Evolutionary conservation across 345 rosid genomes (phyloP).

Genomic region (rapeseed (Brassica napus)): DNA sequence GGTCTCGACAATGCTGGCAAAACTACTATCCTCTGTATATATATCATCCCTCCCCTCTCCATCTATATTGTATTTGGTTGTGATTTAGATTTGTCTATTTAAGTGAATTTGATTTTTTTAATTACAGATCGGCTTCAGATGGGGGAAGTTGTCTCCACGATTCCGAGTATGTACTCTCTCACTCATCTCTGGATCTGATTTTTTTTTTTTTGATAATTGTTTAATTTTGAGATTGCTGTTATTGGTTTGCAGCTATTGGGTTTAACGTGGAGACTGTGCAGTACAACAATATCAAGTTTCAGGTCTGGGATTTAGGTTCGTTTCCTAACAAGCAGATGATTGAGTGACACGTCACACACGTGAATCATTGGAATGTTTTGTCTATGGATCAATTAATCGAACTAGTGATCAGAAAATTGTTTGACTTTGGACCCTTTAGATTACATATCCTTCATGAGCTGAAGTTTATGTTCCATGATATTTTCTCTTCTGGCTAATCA

Average conservation of each 20-base stretch:
- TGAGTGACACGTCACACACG: not conserved
- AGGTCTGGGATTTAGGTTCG: slow-evolving; percentile 87
- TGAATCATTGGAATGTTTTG: not conserved
- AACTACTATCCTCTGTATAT: slow-evolving; percentile 81
- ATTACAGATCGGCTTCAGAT: slow-evolving; percentile 92
- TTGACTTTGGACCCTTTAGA: not conserved
- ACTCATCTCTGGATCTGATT: slow-evolving; percentile 20
- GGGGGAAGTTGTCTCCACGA: slow-evolving; percentile 98
- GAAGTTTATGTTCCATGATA: not conserved
- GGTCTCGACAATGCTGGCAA: slow-evolving; percentile 96
- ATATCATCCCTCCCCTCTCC: not conserved
- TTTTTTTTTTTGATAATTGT: not conserved
- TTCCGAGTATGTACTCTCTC: slow-evolving; percentile 67
- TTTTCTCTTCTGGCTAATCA: not conserved
- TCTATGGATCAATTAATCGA: not conserved
- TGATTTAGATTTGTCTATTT: not conserved
- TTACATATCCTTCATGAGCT: not conserved
- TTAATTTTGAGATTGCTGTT: not conserved
- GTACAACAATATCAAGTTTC: slow-evolving; percentile 94
- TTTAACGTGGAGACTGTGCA: slow-evolving; percentile 41
- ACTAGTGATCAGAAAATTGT: not conserved
- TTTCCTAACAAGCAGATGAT: not conserved
- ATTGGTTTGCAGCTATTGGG: slow-evolving; percentile 74
- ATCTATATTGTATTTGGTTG: not conserved
- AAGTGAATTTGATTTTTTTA: slow-evolving; percentile 14